Evolutionary conservation across 2,329 filamentous ascomycete genomes (phyloP), one percentile per base, ranked within the genome.

Genomic region (Stagonosporopsis cucurbitacearum): DNA sequence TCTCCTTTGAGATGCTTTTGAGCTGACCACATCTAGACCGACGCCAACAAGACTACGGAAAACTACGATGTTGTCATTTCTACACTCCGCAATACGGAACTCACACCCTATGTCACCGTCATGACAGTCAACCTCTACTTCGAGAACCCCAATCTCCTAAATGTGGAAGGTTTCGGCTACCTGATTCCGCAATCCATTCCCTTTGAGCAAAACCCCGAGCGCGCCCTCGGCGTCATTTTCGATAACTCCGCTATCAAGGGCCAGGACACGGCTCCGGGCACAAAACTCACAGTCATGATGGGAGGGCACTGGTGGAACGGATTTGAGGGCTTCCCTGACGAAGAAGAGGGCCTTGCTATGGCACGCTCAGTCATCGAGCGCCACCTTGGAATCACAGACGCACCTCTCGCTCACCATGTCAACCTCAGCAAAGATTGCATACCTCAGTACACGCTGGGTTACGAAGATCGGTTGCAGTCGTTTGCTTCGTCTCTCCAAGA

Each of bases 91-190:
- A 53, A 67, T 28, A 80, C 90, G 11, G 70, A 73, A 17, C 71
- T 82, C 39, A 84, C 85, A 15, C 82, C 85, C 49, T 85, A 88
- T 32, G 89, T 94, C 26, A 93, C 88, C 28, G 92, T 97, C 64
- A 93, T 93, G 87, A 90, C 93, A 2, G 89, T 99, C 58, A 97
- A 96, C 77, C 81, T 99, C 43, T 97, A 89, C 82, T 99, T 89
- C 74, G 79, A 82, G 1, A 81, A 86, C 39, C 82, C 87, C 6
- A 70, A 84, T 54, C 78, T 96, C 32, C 81, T 91, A 44, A 84
- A 85, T 13, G 79, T 86, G 52, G 78, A 81, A 26, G 95, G 93
- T 17, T 96, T 98, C 71, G 95, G 95, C 62, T 98, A 98, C 75
- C 85, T 99, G 5, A 90, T 99, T 56, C 94, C 95, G 1, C 86